phyloP scores from a whole-genome alignment of 2,329 filamentous ascomycete species.

The Ophiostoma populinum region DNA sequence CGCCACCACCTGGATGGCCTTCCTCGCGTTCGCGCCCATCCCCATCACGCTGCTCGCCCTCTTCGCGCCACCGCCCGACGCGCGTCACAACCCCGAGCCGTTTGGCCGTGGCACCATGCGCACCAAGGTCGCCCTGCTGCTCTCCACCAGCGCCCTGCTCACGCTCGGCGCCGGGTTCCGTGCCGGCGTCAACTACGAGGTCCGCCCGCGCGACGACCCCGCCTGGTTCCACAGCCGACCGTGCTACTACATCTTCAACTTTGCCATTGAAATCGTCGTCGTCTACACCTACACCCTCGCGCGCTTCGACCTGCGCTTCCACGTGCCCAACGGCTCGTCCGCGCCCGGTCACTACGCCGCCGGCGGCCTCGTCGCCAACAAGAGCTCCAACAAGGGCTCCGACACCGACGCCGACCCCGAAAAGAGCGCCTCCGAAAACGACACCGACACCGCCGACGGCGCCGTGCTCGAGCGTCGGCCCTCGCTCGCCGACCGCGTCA shows the following conservation, averaged over 20 bases:
- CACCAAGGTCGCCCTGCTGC: constrained; percentile 48
- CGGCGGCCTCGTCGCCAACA: constrained; percentile 3
- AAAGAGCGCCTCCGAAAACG: background rate
- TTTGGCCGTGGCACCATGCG: constrained; percentile 52
- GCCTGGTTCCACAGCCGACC: constrained; percentile 56
- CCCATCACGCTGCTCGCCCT: constrained; percentile 31
- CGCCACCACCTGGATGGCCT: constrained; percentile 40
- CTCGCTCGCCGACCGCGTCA: constrained; percentile 10
- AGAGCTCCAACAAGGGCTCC: background rate
- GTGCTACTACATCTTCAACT: constrained; percentile 69
- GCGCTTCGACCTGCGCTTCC: constrained; percentile 60
- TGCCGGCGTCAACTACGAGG: constrained; percentile 37
- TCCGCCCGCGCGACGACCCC: constrained; percentile 31
- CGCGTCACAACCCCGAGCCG: constrained; percentile 25
- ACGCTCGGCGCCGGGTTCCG: constrained; percentile 55
- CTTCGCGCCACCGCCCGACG: constrained; percentile 23
- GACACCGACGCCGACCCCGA: background rate
- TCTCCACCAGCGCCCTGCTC: constrained; percentile 40
- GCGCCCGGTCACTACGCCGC: constrained; percentile 33
- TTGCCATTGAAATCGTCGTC: constrained; percentile 53
- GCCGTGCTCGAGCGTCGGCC: background rate
- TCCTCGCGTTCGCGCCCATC: constrained; percentile 51
- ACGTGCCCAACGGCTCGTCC: constrained; percentile 52
- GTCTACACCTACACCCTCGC: constrained; percentile 47
- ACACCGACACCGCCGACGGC: background rate